Evolutionary conservation across 225 moss, liverwort and hornwort genomes (phyloP).

Genomic region (Physcomitrium patens): DNA sequence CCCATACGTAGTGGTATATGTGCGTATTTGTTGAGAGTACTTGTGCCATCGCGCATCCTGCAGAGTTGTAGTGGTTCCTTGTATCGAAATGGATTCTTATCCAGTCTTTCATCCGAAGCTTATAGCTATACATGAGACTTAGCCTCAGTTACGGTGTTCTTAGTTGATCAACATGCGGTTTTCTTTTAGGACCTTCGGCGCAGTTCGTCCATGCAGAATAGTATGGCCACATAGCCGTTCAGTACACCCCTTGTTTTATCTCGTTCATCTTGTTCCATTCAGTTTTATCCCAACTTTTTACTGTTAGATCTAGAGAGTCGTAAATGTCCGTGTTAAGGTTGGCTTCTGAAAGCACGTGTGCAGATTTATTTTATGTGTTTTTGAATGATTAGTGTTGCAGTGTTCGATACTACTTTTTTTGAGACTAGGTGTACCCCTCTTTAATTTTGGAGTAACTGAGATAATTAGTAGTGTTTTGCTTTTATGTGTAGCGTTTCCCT

Average conservation of each 20-base stretch:
- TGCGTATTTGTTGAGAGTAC: conserved; percentile 76
- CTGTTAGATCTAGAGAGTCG: conserved; percentile 41
- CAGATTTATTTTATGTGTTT: conserved; percentile 34
- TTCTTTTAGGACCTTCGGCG: conserved; percentile 5
- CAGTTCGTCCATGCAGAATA: conserved; percentile 27
- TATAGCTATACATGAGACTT: conserved; percentile 33
- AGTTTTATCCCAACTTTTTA: conserved; percentile 39
- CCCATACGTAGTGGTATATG: conserved; percentile 63
- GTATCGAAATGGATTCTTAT: conserved; percentile 39
- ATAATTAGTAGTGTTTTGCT: too few relatives aligned
- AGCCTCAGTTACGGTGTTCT: conserved; percentile 36
- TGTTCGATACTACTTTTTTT: conserved; percentile 8
- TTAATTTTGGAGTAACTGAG: too few relatives aligned
- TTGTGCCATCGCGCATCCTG: conserved; percentile 43
- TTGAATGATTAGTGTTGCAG: conserved; percentile 2
- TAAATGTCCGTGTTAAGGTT: conserved; percentile 47
- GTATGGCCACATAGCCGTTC: conserved; percentile 35
- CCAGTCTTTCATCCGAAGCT: conserved; percentile 6
- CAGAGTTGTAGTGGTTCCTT: conserved; percentile 45
- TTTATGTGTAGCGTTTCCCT: too few relatives aligned
- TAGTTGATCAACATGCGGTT: conserved; percentile 40
- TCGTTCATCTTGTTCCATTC: conserved; percentile 21
- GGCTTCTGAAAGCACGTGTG: conserved; percentile 37
- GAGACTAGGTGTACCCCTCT: too few relatives aligned
- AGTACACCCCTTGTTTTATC: conserved; percentile 24